phyloP scores from a whole-genome alignment of 1,284 basidiomycete species.

The Rhodotorula sp. region DNA sequence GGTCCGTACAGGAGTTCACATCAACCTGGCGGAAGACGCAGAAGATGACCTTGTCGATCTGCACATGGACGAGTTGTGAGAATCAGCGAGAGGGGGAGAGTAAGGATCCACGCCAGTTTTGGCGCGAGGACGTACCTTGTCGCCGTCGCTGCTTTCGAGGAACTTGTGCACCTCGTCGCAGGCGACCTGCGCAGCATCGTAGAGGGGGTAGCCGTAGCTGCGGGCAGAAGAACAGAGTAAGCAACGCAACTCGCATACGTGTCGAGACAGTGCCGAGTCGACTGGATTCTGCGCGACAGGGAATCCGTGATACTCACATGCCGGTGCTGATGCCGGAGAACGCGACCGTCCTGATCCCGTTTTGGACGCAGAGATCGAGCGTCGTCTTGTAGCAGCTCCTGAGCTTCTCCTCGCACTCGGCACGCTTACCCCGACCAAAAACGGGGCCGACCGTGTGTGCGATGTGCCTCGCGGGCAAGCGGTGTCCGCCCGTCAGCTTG shows the following conservation, averaged over 20 bases:
- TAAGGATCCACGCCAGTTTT: no score
- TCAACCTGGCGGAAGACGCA: slow-evolving; percentile 70
- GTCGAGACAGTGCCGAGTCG: no score
- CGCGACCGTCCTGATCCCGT: slow-evolving; percentile 60
- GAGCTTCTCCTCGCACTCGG: slow-evolving; percentile 61
- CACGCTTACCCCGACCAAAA: slow-evolving; percentile 58
- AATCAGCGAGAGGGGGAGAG: no score
- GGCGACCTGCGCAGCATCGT: slow-evolving; percentile 69
- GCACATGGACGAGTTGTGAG: background rate
- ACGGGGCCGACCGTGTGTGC: slow-evolving; percentile 91
- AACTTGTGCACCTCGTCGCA: slow-evolving; percentile 63
- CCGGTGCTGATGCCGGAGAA: slow-evolving; percentile 80
- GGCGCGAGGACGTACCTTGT: slow-evolving; percentile 55
- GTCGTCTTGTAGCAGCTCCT: slow-evolving; percentile 71
- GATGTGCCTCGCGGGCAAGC: slow-evolving; percentile 63
- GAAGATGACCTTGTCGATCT: slow-evolving; percentile 74
- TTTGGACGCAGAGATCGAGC: slow-evolving; percentile 64
- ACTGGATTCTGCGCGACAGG: no score
- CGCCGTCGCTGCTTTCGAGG: slow-evolving; percentile 60
- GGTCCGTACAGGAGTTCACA: slow-evolving; percentile 23
- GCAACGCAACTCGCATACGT: no score
- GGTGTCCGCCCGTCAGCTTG: slow-evolving; percentile 66
- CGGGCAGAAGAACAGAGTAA: no score
- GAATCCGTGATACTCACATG: slow-evolving; percentile 53
- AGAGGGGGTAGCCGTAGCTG: slow-evolving; percentile 70